Evolutionary conservation across 306 rosid species (phyloP).

Genomic region (Fragaria nilgerrensis): DNA sequence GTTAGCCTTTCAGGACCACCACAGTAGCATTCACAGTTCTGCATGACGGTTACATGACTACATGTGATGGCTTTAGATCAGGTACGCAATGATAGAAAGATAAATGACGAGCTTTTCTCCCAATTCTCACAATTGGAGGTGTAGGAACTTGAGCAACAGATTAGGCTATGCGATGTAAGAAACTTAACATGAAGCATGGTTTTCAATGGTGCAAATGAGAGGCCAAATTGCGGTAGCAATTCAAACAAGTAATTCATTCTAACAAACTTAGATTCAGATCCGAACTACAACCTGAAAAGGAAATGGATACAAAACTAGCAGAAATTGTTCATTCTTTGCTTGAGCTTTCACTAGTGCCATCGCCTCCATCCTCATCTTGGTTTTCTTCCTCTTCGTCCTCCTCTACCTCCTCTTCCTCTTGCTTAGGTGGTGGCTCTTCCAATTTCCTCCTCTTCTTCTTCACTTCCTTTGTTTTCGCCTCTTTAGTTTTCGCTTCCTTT

Average conservation of each 20-base stretch:
- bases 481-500: not conserved
- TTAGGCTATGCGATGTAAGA: not conserved
- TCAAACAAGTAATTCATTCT: not conserved
- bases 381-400: not conserved
- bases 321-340: conserved; percentile 5
- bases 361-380: not conserved
- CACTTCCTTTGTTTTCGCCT: not conserved
- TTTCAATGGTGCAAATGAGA: not conserved
- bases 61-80: not conserved
- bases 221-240: not conserved
- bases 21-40: not conserved
- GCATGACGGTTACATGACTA: not conserved
- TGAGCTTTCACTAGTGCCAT: not conserved
- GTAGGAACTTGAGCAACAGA: not conserved
- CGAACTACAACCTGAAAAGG: not conserved
- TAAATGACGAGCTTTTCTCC: no score
- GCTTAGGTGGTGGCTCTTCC: not conserved
- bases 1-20: not conserved
- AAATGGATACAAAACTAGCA: not conserved
- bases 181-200: not conserved
- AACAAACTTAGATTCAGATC: not conserved
- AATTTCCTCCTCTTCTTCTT: not conserved
- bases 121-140: no score
- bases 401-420: not conserved
- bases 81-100: no score